Percentiles rank a stretch among this genome's conserved stretches.
phyloP scores from a whole-genome alignment of 2,329 filamentous ascomycete genomes.

The Sporothrix brasiliensis region DNA sequence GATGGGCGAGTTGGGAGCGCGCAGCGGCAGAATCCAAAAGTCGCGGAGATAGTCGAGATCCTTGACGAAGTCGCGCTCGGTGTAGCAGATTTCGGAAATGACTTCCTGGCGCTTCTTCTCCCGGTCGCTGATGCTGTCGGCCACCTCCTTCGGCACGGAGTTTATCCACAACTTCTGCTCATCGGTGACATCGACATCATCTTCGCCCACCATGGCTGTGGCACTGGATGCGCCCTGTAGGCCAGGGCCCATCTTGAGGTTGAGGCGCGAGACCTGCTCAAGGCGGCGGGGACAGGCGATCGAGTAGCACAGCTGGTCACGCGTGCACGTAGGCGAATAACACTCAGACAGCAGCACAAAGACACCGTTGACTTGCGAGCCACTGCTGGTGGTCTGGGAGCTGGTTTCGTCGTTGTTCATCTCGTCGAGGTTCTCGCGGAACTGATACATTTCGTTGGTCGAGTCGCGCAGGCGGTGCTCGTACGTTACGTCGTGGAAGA shows the following conservation, averaged over 20 bases:
- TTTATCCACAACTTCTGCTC: conserved; percentile 99
- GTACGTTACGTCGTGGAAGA: conserved; percentile 99
- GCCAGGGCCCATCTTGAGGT: conserved; percentile 89
- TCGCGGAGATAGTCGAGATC: conserved; percentile 96
- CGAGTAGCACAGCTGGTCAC: conserved; percentile 94
- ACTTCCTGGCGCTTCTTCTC: conserved; percentile 99
- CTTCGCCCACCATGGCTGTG: conserved; percentile 66
- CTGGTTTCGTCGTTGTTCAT: conserved; percentile 75
- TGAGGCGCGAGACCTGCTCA: conserved; percentile 92
- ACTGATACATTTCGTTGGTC: conserved; percentile 94
- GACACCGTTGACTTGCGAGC: conserved; percentile 75
- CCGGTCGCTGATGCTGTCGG: conserved; percentile 82
- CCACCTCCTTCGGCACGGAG: conserved; percentile 91
- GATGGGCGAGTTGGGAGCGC: conserved; percentile 81
- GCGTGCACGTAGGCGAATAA: conserved; percentile 95
- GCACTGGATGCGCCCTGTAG: conserved; percentile 67
- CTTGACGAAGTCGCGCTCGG: conserved; percentile 97
- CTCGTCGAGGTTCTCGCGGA: conserved; percentile 88
- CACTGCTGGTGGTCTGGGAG: conserved; percentile 37
- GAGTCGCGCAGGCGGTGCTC: conserved; percentile 94
- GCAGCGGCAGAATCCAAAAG: conserved; percentile 95
- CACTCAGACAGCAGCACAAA: conserved; percentile 96
- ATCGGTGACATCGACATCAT: conserved; percentile 80
- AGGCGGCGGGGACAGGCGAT: conserved; percentile 92
- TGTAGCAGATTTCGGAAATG: conserved; percentile 98